Percentiles rank a stretch among this genome's conserved stretches.
These are phyloP conservation scores for Monosporascus sp. DNA, from an alignment of 2,329 filamentous ascomycete species.

Conservation along the genomic window DNA sequence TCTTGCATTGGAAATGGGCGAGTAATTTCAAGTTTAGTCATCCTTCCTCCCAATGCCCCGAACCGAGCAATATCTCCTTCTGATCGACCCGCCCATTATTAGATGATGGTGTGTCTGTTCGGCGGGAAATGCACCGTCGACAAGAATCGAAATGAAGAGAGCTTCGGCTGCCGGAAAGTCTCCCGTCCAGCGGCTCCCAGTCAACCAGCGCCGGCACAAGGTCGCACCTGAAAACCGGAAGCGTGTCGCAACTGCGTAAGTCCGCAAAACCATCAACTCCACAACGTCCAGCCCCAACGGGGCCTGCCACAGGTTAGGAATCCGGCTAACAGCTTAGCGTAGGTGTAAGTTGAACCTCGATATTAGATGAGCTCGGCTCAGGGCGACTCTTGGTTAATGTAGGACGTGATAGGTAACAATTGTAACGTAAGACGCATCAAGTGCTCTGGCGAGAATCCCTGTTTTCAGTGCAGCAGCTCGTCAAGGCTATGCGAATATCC, in stretches of 20 bases:
- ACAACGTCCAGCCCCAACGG: neutral
- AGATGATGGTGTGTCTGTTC: neutral
- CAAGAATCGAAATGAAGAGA: neutral
- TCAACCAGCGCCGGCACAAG: conserved; percentile 44
- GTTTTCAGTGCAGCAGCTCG: conserved; percentile 36
- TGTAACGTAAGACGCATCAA: conserved; percentile 49
- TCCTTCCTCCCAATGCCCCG: neutral
- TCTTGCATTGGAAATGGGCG: neutral
- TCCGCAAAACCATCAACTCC: conserved; percentile 6
- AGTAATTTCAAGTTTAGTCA: neutral
- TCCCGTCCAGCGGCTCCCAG: conserved; percentile 34
- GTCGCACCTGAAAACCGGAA: conserved; percentile 42
- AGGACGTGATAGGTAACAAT: conserved; percentile 29
- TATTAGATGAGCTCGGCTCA: neutral
- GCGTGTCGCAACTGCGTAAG: conserved; percentile 45
- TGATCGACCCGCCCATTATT: neutral
- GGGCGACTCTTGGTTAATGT: neutral
- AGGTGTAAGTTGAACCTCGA: neutral
- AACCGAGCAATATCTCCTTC: neutral
- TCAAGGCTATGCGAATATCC: conserved; percentile 44
- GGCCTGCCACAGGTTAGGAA: neutral
- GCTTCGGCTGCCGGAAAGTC: neutral
- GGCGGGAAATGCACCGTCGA: neutral
- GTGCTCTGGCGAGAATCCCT: conserved; percentile 45
- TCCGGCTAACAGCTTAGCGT: neutral